phyloP scores from a whole-genome alignment of 2,329 filamentous ascomycete genomes.

The Aspergillus amoenus region DNA sequence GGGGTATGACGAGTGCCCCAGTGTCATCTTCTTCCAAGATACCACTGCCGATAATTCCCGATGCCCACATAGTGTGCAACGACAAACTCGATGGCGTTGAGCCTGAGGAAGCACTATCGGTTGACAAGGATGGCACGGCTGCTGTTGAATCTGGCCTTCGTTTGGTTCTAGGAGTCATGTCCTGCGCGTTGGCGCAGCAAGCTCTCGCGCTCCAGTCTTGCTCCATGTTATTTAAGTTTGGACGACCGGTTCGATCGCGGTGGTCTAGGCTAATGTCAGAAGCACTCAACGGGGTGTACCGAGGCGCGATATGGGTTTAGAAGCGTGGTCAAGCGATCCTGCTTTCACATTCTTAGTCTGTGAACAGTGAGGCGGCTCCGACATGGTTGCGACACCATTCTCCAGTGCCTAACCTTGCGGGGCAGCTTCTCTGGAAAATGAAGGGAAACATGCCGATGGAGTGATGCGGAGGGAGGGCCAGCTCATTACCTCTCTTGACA shows the following conservation, averaged over 20 bases:
- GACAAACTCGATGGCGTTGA: conserved; percentile 32
- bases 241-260: neutral
- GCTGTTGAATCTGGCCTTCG: conserved; percentile 18
- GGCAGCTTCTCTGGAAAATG: neutral
- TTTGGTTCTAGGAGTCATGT: conserved; percentile 8
- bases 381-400: conserved; percentile 11
- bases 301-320: conserved; percentile 17
- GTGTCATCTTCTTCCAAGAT: conserved; percentile 30
- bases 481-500: conserved; percentile 12
- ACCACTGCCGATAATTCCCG: conserved; percentile 22
- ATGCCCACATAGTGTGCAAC: conserved; percentile 28
- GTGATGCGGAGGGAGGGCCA: neutral
- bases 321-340: conserved; percentile 17
- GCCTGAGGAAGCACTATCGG: conserved; percentile 23
- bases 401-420: conserved; percentile 3
- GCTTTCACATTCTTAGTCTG: conserved; percentile 24
- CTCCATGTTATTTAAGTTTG: neutral
- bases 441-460: conserved; percentile 2
- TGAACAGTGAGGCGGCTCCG: conserved; percentile 12
- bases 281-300: conserved; percentile 4
- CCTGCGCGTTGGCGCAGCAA: neutral
- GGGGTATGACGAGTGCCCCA: conserved; percentile 29
- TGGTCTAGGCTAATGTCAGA: neutral
- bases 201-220: neutral
- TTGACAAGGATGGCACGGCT: conserved; percentile 32